phyloP scores from a whole-genome alignment of 495 filamentous ascomycete species.

The Filosporella fistucella region DNA sequence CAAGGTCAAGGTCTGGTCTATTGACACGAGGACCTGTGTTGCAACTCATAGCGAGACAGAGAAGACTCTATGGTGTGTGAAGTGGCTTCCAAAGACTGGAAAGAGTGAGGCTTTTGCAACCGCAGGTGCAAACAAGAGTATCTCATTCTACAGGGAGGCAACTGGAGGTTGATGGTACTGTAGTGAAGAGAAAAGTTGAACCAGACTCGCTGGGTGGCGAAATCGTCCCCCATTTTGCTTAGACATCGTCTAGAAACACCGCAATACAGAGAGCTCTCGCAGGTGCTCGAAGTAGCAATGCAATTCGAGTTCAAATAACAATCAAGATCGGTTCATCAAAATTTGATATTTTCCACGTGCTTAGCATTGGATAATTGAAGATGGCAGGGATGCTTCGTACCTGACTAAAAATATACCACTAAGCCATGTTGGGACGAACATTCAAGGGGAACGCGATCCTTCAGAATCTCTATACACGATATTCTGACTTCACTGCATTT shows the following conservation, averaged over 20 bases:
- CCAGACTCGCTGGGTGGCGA: not conserved
- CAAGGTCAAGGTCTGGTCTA: slow-evolving; percentile 92
- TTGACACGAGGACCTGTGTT: slow-evolving; percentile 76
- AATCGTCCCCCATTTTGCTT: too few species aligned
- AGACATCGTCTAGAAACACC: too few species aligned
- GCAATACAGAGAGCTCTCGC: too few species aligned
- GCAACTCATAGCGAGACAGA: slow-evolving; percentile 91
- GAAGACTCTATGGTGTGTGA: slow-evolving; percentile 78
- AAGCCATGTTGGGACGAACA: too few species aligned
- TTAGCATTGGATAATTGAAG: too few species aligned
- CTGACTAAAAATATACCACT: too few species aligned
- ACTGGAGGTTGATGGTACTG: slow-evolving; percentile 52
- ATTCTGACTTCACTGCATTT: slow-evolving; percentile 8
- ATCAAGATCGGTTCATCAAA: too few species aligned
- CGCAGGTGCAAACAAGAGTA: slow-evolving; percentile 71
- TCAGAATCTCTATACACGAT: not conserved
- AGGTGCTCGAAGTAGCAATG: too few species aligned
- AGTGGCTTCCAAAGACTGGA: slow-evolving; percentile 77
- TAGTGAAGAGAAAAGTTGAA: not conserved
- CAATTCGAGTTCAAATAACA: too few species aligned
- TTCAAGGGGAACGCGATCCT: not conserved
- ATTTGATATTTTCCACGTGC: too few species aligned
- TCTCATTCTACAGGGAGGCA: slow-evolving; percentile 91
- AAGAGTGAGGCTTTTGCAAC: slow-evolving; percentile 83
- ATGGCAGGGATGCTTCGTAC: slow-evolving; percentile 2